Conservation (phyloP, 2,329 filamentous ascomycete species). For the Rugonectria rugulosa region DNA sequence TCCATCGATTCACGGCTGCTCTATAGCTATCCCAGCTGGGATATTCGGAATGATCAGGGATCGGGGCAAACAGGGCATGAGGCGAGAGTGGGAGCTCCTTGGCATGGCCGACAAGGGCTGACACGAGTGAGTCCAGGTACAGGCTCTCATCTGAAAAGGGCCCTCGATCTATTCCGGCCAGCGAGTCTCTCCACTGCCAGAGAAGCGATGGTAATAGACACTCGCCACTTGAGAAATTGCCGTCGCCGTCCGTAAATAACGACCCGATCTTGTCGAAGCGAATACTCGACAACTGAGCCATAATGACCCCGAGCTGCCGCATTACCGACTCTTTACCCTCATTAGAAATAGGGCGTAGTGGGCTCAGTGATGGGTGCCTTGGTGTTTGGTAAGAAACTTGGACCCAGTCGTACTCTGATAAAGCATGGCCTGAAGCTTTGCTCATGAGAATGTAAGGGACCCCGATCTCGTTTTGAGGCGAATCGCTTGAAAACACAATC, state of each 20-base stretch:
- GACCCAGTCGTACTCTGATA: conserved; percentile 32
- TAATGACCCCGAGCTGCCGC: conserved; percentile 29
- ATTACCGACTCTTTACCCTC: conserved; percentile 27
- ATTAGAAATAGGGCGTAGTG: conserved; percentile 28
- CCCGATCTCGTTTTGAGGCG: conserved; percentile 28
- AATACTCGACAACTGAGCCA: conserved; percentile 22
- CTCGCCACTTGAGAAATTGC: conserved; percentile 29
- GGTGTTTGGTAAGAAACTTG: conserved; percentile 13
- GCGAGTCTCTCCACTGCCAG: conserved; percentile 34
- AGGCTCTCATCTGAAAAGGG: conserved; percentile 35
- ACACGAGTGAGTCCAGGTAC: conserved; percentile 37
- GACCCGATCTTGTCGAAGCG: conserved; percentile 36
- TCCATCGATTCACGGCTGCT: conserved; percentile 9
- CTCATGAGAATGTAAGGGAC: conserved; percentile 37
- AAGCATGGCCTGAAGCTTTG: conserved; percentile 29
- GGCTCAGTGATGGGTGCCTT: conserved; percentile 13
- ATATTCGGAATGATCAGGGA: conserved; percentile 36
- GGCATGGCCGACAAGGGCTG: conserved; percentile 32
- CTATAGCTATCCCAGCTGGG: conserved; percentile 25
- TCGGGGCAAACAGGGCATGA: conserved; percentile 40
- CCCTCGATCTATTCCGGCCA: conserved; percentile 34
- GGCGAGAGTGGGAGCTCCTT: conserved; percentile 37
- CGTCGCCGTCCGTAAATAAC: conserved; percentile 24
- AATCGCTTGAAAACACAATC: too few relatives aligned
- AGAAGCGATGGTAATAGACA: conserved; percentile 32